Conservation (phyloP, 2,329 filamentous ascomycete species). For the Phaeosphaeria sp. region DNA sequence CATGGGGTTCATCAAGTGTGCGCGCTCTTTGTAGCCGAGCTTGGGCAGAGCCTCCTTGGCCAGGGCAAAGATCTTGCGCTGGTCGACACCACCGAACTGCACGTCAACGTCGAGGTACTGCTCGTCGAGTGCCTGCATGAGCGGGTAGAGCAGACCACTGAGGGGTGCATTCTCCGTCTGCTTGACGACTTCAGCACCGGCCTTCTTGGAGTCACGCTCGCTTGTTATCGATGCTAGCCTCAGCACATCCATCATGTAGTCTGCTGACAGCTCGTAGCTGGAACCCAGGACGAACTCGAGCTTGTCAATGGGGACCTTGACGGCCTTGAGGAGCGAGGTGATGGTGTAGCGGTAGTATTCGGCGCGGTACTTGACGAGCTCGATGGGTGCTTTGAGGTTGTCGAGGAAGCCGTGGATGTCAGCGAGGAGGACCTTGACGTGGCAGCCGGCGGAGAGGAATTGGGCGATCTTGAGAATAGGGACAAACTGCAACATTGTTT, state of each 20-base stretch:
- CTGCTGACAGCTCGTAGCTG: constrained; percentile 72
- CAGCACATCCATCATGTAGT: constrained; percentile 90
- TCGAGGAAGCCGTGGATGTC: constrained; percentile 75
- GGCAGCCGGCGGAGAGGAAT: constrained; percentile 82
- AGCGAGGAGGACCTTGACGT: constrained; percentile 77
- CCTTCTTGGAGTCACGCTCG: constrained; percentile 85
- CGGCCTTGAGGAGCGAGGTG: constrained; percentile 74
- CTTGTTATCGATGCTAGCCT: constrained; percentile 73
- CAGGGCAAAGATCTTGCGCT: constrained; percentile 86
- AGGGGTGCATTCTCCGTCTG: constrained; percentile 80
- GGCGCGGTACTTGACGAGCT: constrained; percentile 81
- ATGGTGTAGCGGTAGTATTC: constrained; percentile 85
- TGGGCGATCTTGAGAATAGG: constrained; percentile 90
- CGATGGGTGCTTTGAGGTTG: constrained; percentile 85
- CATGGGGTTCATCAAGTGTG: constrained; percentile 85
- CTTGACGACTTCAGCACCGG: constrained; percentile 93
- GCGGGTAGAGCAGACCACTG: constrained; percentile 78
- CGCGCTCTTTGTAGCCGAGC: constrained; percentile 78
- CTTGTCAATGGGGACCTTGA: constrained; percentile 79
- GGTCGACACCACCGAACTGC: constrained; percentile 81
- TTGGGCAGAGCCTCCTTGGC: constrained; percentile 86
- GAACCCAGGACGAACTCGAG: constrained; percentile 86
- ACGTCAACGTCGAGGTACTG: constrained; percentile 81
- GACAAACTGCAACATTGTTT: constrained; percentile 63
- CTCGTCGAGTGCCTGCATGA: constrained; percentile 92